Conservation (phyloP, 352 stramenopile species). For the Vaucheria bursata region DNA sequence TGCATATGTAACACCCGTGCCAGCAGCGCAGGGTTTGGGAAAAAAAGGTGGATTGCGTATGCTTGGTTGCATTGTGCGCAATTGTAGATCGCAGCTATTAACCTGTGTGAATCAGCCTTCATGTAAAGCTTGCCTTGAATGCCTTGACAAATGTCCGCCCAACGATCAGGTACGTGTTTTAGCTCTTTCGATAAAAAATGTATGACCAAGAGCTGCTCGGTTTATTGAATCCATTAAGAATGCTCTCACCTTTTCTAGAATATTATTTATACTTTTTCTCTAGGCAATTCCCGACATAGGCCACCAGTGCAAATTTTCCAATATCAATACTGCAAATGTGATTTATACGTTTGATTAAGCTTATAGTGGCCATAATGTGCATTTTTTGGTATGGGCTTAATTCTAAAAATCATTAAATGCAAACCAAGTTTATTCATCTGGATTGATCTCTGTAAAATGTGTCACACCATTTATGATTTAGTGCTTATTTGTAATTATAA, state of each 20-base stretch:
- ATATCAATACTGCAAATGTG: neutral
- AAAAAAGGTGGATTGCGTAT: conserved; percentile 21
- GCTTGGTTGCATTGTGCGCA: conserved; percentile 46
- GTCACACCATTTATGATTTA: neutral
- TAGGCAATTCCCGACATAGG: no score
- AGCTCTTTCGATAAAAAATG: neutral
- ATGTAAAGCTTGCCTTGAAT: conserved; percentile 48
- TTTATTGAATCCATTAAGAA: neutral
- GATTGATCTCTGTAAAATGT: neutral
- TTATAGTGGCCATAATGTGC: neutral
- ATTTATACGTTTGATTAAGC: neutral
- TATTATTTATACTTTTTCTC: no score
- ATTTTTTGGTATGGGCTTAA: neutral
- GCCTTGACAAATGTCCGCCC: conserved; percentile 44
- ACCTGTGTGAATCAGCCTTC: conserved; percentile 45
- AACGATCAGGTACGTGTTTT: conserved; percentile 39
- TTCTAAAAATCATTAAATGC: neutral
- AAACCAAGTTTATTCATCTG: neutral
- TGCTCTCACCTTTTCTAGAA: conserved; percentile 6
- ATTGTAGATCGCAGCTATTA: conserved; percentile 45
- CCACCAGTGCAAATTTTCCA: no score
- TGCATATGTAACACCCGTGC: conserved; percentile 22
- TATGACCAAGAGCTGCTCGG: neutral
- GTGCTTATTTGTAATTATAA: neutral
- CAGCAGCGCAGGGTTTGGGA: conserved; percentile 24